Base-by-base conservation (phyloP, 148 eudicot genomes). In the Agrostemma githago region DNA sequence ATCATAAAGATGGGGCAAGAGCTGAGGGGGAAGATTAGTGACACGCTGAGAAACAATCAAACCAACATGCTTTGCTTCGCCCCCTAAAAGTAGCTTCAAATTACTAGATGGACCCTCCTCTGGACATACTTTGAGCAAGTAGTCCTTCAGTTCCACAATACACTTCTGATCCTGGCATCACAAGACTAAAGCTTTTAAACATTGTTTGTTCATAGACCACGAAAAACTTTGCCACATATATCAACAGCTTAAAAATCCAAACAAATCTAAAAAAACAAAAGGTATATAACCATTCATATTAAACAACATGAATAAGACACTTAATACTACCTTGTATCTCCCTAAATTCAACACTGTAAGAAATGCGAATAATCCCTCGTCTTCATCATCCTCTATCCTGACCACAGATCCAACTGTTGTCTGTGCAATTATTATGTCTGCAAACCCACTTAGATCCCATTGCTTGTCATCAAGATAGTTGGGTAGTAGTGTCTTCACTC, bases 391-490 rank as follows among this genome's bases (percentile, higher is more conserved):
- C 81, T 95, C 99, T 44, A 92, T 82, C 77, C 92, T 92, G 70
- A 95, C 82, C 41, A 92, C 85, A 64, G 89, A 87, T 59, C 97
- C 97, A n/a, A 95, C 99, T 0, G 94, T 92, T 34, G 99, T 86
- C 77, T 95, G 97, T 12, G 81, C 89, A 81, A 95, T 80, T 82
- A 95, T 89, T 68, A 95, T 54, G 79, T 95, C 97, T 20, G 79
- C 94, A 79, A 92, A 92, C 64, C 89, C 92, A 76, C 90, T 92
- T 67, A 90, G 68, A 90, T 90, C 99, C 99, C 99, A 95, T 73
- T 83, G 70, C 72, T 80, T 82, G 66, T 84, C 84, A 70, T 90
- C 97, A 48, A 92, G 85, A 80, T 87, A 95, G 42, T 82, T 83
- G 79, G 89, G 90, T 62, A 95, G 84, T 56, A 95, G 79, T 71